Evolutionary conservation across 345 rosid genomes (phyloP).

Genomic region (Triadica sebifera): DNA sequence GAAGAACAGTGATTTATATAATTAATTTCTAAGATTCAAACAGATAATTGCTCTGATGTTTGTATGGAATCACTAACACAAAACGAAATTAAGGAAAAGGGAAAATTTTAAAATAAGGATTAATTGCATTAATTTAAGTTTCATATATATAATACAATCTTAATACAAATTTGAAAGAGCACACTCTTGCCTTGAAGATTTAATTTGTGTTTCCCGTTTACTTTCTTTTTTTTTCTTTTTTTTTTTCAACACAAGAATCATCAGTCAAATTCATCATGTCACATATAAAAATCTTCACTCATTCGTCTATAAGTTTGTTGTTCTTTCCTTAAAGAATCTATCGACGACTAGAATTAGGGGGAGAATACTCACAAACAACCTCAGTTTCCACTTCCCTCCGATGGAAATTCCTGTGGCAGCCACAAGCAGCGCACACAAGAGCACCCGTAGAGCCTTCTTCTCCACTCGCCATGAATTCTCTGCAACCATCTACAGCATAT

Average conservation of each 20-base stretch:
- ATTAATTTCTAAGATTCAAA: not conserved
- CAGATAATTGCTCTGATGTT: not conserved
- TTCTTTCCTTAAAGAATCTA: not conserved
- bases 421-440: slow-evolving; percentile 67
- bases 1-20: not conserved
- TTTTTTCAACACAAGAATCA: not conserved
- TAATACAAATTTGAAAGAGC: slow-evolving; percentile 1
- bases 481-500: slow-evolving; percentile 75
- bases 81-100: not conserved
- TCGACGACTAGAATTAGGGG: slow-evolving; percentile 37
- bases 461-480: slow-evolving; percentile 72
- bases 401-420: slow-evolving; percentile 76
- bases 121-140: slow-evolving; percentile 8
- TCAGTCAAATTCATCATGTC: slow-evolving; percentile 5
- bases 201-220: slow-evolving; percentile 9
- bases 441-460: slow-evolving; percentile 45
- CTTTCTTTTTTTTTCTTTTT: not conserved
- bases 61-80: not conserved
- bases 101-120: not conserved
- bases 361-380: slow-evolving; percentile 52
- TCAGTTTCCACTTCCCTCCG: slow-evolving; percentile 44
- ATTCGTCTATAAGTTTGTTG: not conserved
- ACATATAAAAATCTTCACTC: not conserved
- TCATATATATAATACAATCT: slow-evolving; percentile 9
- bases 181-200: not conserved